Evolutionary conservation across 23 red algal species (phyloP).

Genomic region (Gracilaria caudata): DNA sequence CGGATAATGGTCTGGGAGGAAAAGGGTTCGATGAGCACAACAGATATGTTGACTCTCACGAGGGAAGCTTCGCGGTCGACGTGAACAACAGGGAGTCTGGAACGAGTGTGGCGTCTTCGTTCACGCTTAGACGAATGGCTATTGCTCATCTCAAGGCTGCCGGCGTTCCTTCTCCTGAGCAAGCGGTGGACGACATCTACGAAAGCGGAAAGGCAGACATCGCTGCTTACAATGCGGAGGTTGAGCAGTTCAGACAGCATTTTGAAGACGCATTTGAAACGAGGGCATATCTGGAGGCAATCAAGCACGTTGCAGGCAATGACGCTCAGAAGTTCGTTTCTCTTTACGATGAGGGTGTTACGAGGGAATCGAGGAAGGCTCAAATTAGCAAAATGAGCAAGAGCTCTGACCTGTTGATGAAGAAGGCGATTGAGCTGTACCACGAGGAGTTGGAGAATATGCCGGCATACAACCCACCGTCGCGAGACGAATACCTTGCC

Average conservation of each 20-base stretch:
- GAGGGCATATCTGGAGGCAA: slow-evolving; percentile 18
- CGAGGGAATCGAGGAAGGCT: not conserved
- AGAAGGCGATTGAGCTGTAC: slow-evolving; percentile 34
- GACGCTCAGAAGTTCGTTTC: not conserved
- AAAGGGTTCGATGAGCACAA: slow-evolving; percentile 9
- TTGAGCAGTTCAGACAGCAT: slow-evolving; percentile 1
- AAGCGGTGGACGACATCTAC: slow-evolving; percentile 43
- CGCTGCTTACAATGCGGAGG: slow-evolving; percentile 19
- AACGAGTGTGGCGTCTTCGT: slow-evolving; percentile 11
- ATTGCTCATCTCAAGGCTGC: slow-evolving; percentile 48
- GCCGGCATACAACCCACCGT: not conserved
- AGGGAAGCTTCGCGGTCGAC: slow-evolving; percentile 40
- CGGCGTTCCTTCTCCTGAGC: not conserved
- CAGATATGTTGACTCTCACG: not conserved
- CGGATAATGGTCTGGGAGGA: slow-evolving; percentile 28
- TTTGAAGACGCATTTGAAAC: slow-evolving; percentile 45
- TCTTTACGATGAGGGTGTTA: slow-evolving; percentile 44
- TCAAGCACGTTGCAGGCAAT: not conserved
- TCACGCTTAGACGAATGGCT: slow-evolving; percentile 54
- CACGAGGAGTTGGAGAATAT: not conserved
- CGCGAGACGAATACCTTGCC: slow-evolving; percentile 27
- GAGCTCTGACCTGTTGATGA: not conserved
- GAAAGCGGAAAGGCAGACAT: slow-evolving; percentile 3
- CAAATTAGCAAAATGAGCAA: slow-evolving; percentile 16
- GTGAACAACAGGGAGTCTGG: slow-evolving; percentile 60